Evolutionary conservation across 2,329 filamentous ascomycete genomes (phyloP).

Genomic region (Pyricularia sp.): DNA sequence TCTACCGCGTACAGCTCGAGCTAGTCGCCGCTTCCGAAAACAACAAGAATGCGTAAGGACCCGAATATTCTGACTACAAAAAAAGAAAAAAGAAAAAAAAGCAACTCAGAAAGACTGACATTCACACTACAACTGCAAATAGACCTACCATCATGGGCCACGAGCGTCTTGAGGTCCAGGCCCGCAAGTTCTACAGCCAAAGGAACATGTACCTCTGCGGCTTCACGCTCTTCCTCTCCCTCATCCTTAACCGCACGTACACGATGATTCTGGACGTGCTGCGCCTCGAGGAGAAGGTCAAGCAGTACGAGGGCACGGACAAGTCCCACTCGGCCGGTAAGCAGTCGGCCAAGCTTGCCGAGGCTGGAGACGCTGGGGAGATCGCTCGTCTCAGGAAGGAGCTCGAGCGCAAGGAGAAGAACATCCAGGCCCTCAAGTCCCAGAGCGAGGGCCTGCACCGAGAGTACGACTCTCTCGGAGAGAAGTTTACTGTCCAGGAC

Average conservation of each 20-base stretch:
- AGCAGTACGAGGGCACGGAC: slow-evolving; percentile 59
- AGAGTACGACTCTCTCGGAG: slow-evolving; percentile 77
- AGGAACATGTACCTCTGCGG: slow-evolving; percentile 99
- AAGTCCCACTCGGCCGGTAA: slow-evolving; percentile 34
- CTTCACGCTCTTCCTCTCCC: slow-evolving; percentile 95
- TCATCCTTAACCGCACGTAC: slow-evolving; percentile 98
- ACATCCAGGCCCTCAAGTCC: slow-evolving; percentile 83
- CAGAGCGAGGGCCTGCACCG: slow-evolving; percentile 71
- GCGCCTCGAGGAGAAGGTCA: slow-evolving; percentile 82
- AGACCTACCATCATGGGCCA: slow-evolving; percentile 65
- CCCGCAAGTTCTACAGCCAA: slow-evolving; percentile 99
- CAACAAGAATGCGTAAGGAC: slow-evolving; percentile 27
- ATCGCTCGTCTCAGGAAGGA: slow-evolving; percentile 57
- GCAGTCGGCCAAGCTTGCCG: slow-evolving; percentile 56
- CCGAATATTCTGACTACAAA: neutral
- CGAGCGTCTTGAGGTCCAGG: slow-evolving; percentile 96
- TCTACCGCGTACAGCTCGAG: slow-evolving; percentile 93
- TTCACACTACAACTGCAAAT: slow-evolving; percentile 6
- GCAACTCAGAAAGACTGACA: slow-evolving; percentile 10
- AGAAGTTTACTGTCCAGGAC: slow-evolving; percentile 54
- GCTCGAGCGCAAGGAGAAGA: slow-evolving; percentile 65
- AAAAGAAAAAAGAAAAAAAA: neutral
- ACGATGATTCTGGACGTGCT: slow-evolving; percentile 90
- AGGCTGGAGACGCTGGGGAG: slow-evolving; percentile 60
- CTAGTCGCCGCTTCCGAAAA: slow-evolving; percentile 59